Evolutionary conservation across 2,329 filamentous ascomycete genomes (phyloP).

Genomic region (Clonostachys byssicola): DNA sequence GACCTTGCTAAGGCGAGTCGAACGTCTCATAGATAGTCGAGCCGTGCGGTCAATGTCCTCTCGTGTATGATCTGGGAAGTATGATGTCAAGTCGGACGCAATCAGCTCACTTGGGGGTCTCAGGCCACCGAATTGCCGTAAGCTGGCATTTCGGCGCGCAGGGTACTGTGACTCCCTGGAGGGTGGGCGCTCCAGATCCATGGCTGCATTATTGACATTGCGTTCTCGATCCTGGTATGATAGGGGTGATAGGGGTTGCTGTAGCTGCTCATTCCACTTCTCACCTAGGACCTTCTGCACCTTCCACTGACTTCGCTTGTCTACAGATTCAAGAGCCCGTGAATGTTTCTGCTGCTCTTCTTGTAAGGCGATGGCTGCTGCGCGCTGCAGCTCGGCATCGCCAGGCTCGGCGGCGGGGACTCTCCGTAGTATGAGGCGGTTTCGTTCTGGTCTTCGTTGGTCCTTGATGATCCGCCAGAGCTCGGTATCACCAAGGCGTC

Average conservation of each 20-base stretch:
- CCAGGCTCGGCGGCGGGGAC: constrained; percentile 92
- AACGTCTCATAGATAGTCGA: constrained; percentile 85
- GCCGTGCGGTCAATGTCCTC: constrained; percentile 96
- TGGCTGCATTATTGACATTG: constrained; percentile 56
- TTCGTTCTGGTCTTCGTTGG: constrained; percentile 77
- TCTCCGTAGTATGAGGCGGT: constrained; percentile 84
- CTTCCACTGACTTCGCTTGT: constrained; percentile 79
- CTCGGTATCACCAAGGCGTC: constrained; percentile 80
- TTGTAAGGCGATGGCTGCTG: constrained; percentile 84
- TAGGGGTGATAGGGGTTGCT: constrained; percentile 81
- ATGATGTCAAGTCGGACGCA: constrained; percentile 90
- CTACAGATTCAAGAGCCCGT: constrained; percentile 57
- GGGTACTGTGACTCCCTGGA: constrained; percentile 39
- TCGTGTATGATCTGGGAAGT: constrained; percentile 92
- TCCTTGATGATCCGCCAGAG: constrained; percentile 90
- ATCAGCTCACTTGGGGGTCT: constrained; percentile 96
- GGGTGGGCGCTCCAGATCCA: constrained; percentile 53
- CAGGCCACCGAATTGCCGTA: constrained; percentile 85
- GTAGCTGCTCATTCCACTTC: constrained; percentile 73
- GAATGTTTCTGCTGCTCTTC: constrained; percentile 73
- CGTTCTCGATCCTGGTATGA: constrained; percentile 68
- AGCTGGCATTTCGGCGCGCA: constrained; percentile 42
- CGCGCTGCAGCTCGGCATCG: constrained; percentile 78
- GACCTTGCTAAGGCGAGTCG: constrained; percentile 84
- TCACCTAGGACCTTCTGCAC: constrained; percentile 87